Conservation (phyloP, 208 protist species). For the Leishmania mexicana region DNA sequence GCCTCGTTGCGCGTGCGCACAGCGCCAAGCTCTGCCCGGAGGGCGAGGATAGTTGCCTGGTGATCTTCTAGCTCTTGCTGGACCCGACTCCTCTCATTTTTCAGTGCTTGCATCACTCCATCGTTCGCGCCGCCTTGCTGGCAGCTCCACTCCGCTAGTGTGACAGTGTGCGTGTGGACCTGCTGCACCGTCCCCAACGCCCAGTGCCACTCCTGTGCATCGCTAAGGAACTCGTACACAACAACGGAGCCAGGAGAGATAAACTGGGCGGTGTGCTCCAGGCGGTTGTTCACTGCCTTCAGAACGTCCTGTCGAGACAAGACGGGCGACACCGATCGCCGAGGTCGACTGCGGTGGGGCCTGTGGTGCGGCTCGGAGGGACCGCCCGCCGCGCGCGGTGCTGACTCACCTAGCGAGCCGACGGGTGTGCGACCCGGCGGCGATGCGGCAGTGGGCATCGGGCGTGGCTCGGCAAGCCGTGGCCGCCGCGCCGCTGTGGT, state of each 20-base stretch:
- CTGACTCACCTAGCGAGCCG: background rate
- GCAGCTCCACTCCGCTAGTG: conserved; percentile 40
- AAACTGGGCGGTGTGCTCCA: conserved; percentile 21
- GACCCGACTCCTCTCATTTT: conserved; percentile 22
- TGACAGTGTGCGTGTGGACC: conserved; percentile 29
- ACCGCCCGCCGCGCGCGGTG: background rate
- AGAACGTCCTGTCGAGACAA: conserved; percentile 19
- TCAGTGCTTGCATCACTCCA: conserved; percentile 36
- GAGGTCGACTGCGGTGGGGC: background rate
- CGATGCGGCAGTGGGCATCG: background rate
- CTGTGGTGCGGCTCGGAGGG: background rate
- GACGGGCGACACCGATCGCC: conserved; percentile 7
- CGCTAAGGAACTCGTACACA: conserved; percentile 58
- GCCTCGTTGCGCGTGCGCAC: conserved; percentile 59
- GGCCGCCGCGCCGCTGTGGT: background rate
- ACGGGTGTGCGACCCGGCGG: background rate
- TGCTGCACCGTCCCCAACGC: conserved; percentile 44
- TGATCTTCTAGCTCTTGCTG: conserved; percentile 34
- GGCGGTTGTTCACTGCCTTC: conserved; percentile 11
- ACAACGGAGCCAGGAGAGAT: conserved; percentile 42
- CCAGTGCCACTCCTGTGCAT: conserved; percentile 41
- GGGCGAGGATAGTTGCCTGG: conserved; percentile 28
- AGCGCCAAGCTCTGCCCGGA: conserved; percentile 44
- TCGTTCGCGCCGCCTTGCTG: conserved; percentile 29
- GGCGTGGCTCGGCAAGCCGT: conserved; percentile 4